Conservation (phyloP, 345 rosid species). For the Syzygium grande region DNA sequence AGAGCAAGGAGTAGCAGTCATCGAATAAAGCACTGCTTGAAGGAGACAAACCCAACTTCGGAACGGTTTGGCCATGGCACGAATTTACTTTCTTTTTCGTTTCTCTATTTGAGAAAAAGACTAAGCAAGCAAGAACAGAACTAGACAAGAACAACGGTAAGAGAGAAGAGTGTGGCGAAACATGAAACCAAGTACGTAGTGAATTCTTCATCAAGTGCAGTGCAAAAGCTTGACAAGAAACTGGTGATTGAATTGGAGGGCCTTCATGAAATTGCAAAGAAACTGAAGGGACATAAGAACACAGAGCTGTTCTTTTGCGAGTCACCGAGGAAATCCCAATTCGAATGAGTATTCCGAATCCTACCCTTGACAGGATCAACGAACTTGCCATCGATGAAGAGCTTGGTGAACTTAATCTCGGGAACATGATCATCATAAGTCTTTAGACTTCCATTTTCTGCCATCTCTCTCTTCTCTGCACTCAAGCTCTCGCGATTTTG, state of each 20-base stretch:
- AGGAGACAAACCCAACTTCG: not conserved
- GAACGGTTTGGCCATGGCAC: not conserved
- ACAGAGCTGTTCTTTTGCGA: not conserved
- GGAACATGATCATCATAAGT: conserved; percentile 20
- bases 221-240: not conserved
- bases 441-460: conserved; percentile 23
- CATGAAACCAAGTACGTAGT: not conserved
- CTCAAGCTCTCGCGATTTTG: not conserved
- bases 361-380: conserved; percentile 53
- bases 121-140: too few species aligned
- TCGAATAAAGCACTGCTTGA: not conserved
- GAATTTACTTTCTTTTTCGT: too few species aligned
- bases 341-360: not conserved
- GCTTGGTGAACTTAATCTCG: conserved; percentile 47
- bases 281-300: not conserved
- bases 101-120: too few species aligned
- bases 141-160: too few species aligned
- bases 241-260: not conserved
- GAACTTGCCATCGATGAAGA: conserved; percentile 62
- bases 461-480: conserved; percentile 19
- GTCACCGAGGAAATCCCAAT: not conserved
- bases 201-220: not conserved
- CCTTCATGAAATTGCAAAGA: not conserved
- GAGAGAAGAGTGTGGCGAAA: not conserved
- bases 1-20: not conserved